Percentiles rank a stretch among this genome's conserved stretches.
Conservation (phyloP, 495 filamentous ascomycete species). For the Amphirosellinia nigrospora region DNA sequence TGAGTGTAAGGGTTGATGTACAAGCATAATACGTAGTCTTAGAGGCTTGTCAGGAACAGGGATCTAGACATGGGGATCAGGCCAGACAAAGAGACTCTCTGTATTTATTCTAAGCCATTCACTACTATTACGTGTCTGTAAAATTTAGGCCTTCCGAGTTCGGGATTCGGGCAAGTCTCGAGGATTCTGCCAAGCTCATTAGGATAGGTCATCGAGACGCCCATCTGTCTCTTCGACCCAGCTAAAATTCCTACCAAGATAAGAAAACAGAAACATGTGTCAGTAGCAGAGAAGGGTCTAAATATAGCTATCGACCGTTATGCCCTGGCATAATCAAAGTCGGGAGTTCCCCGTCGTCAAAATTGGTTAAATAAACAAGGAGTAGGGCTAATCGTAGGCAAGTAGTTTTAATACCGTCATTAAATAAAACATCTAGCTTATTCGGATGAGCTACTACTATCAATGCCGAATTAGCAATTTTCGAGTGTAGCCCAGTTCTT, state of each 20-base stretch:
- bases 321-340: neutral
- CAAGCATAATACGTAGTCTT: neutral
- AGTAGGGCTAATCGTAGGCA: neutral
- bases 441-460: neutral
- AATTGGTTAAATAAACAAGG: neutral
- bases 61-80: too few relatives aligned
- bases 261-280: neutral
- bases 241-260: neutral
- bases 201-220: too few relatives aligned
- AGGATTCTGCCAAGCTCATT: too few relatives aligned
- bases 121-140: too few relatives aligned
- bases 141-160: too few relatives aligned
- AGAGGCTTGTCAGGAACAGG: too few relatives aligned
- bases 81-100: too few relatives aligned
- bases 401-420: neutral
- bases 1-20: neutral
- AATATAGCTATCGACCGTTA: neutral
- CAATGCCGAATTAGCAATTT: neutral
- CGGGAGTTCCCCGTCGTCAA: neutral
- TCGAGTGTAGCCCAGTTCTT: neutral
- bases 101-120: too few relatives aligned
- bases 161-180: too few relatives aligned
- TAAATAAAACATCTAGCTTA: too few relatives aligned
- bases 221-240: too few relatives aligned
- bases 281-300: neutral